phyloP scores from a whole-genome alignment of 192 early-diverging fungal species.

The Coemansia sp. region DNA sequence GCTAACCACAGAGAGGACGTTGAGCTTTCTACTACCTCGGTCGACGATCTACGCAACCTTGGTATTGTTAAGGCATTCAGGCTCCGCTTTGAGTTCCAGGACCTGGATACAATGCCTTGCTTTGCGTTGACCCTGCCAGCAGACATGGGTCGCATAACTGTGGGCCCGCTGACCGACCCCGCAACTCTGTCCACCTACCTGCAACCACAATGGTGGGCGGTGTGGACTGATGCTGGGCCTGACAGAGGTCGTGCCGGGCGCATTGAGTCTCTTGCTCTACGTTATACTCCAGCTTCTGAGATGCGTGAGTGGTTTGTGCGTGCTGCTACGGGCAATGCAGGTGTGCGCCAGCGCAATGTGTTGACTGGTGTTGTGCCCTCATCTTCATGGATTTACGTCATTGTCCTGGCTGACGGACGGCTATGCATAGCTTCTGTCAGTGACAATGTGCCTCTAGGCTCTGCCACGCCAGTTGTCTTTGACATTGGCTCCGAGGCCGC shows the following conservation, averaged over 20 bases:
- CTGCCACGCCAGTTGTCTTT: conserved; percentile 12
- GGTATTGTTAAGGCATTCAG: conserved; percentile 25
- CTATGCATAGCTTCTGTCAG: conserved; percentile 20
- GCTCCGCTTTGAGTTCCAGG: conserved; percentile 40
- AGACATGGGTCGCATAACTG: conserved; percentile 18
- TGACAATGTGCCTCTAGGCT: neutral
- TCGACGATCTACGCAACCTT: conserved; percentile 6
- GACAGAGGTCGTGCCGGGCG: neutral
- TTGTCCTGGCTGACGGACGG: conserved; percentile 20
- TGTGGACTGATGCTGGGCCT: conserved; percentile 13
- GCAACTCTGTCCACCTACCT: conserved; percentile 36
- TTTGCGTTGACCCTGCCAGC: conserved; percentile 26
- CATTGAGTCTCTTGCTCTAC: conserved; percentile 3
- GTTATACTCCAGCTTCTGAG: conserved; percentile 7
- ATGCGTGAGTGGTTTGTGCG: conserved; percentile 19
- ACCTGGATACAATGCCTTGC: conserved; percentile 37
- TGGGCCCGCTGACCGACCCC: conserved; percentile 25
- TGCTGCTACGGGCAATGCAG: neutral
- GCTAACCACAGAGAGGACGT: too few relatives aligned
- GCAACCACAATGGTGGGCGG: conserved; percentile 46
- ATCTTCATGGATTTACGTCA: conserved; percentile 24
- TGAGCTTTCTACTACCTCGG: neutral
- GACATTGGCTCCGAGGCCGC: conserved; percentile 5
- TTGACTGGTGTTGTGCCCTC: conserved; percentile 16
- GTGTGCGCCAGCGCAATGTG: neutral